Base-by-base conservation (phyloP, 495 filamentous ascomycete species). In the Talaromyces ruber region DNA sequence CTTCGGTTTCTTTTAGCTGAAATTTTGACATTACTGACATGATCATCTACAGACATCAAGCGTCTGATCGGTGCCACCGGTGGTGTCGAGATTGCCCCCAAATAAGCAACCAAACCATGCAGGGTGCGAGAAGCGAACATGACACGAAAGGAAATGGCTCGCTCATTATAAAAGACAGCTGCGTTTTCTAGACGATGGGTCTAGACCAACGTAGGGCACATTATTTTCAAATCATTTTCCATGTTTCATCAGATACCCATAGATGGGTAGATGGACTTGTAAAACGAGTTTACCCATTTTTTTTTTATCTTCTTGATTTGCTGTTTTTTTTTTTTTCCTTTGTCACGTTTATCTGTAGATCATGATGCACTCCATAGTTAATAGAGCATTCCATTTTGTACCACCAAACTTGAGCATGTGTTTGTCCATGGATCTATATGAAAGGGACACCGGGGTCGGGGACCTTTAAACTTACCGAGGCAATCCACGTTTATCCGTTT, bases 31-130 rank as follows among this genome's bases (percentile, higher is more conserved):
- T 53, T 26, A 16, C 30, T 64, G 18, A 59, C 22, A 24, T 1
- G 8, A 26, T 37, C n/a, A 28, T 26, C 25, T 39, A 28, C 56
- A 66, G 73, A 81, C 70, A 76, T 79, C 70, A 73, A 75, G 70
- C 70, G 76, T 65, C 37, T 81, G 54, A 65, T 88, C 8, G 88
- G 88, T 69, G 89, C 88, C 18, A 84, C 79, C 32, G 89, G 87
- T 39, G 91, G 90, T 76, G 87, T 93, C 59, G 91, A 96, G 78
- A 92, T 96, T 64, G 73, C 74, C 25, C 24, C 51, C 64, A 82
- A 82, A 73, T 78, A 80, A 54, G 70, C 58, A 62, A 53, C 50
- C 11, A 18, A 47, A 12, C 14, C 50, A 52, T 26, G 51, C 22
- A 53, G 14, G 22, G 21, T 16, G 21, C 51, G 51, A 26, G 51